Evolutionary conservation across 495 filamentous ascomycete genomes (phyloP), one percentile per base, ranked within the genome.

Genomic region (Chlorociboria aeruginascens): DNA sequence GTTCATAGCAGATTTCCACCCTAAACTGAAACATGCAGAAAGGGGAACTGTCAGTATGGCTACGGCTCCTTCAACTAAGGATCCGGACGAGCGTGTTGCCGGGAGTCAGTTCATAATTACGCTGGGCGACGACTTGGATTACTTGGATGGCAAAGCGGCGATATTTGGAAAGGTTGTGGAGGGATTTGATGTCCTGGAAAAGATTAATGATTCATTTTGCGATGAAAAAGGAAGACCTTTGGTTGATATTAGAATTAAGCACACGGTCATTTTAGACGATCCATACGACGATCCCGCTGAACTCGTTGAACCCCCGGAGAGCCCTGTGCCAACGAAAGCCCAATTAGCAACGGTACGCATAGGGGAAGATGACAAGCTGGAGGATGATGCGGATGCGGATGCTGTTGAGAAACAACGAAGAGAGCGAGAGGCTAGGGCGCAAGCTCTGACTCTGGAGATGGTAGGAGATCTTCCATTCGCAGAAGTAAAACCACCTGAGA

Each of bases 381-480:
- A 81, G 20, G 59, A 56, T 9, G 66, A 74, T 14, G 67, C 66
- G 28, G 72, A 79, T 33, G 84, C 88, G 41, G 84, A 85, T 48
- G 73, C 77, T 20, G 72, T 85, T 43, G 92, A 96, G 61, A 84
- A 79, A 61, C 68, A 77, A 43, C 80, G 90, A 28, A 79, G 87
- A 33, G 89, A 96, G 60, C 78, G 89, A 28, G 92, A 98, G 61
- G 93, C 93, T 1, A 79, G 87, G 49, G 92, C 92, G 3, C 92
- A 97, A 61, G 92, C 92, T 2, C 63, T 98, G 52, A 98, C 92
- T 0, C 70, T 98, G 36, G 92, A 98, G 63, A 95, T 98, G 83
- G 89, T 98, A 62, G 92, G 92, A 17, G 92, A 98, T 64, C 73
- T 98, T 48, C 93, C 92, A 9, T 98, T 95, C 61, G 92, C 92